phyloP scores from a whole-genome alignment of 192 early-diverging fungal genomes.

The Coemansia sp. region DNA sequence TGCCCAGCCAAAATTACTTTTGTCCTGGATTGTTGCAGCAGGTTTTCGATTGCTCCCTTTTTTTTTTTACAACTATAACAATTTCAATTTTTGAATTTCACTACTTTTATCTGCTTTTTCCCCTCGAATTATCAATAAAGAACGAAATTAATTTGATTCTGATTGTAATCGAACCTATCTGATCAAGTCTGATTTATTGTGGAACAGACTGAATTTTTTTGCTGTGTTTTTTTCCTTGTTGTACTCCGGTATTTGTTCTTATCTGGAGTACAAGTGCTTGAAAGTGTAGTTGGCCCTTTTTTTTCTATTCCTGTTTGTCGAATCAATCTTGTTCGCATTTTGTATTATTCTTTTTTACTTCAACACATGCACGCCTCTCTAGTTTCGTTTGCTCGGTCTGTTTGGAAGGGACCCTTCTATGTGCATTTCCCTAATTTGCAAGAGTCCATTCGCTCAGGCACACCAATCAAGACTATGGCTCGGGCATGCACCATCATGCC shows the following conservation, averaged over 20 bases:
- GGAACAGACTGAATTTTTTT: not conserved
- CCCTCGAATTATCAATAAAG: not conserved
- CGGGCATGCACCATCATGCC: conserved; percentile 89
- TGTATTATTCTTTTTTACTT: not conserved
- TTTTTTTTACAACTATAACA: not conserved
- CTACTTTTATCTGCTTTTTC: not conserved
- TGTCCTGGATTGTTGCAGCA: not conserved
- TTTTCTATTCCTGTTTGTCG: not conserved
- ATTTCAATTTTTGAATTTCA: not conserved
- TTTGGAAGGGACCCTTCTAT: conserved; percentile 67
- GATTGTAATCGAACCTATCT: no score
- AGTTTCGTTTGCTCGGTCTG: conserved; percentile 57
- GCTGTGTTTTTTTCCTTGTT: not conserved
- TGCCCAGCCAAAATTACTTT: conserved; percentile 12
- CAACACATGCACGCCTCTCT: conserved; percentile 23
- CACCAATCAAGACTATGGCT: conserved; percentile 72
- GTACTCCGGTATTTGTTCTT: not conserved
- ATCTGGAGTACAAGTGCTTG: not conserved
- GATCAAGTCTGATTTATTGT: not conserved
- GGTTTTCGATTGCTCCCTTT: not conserved
- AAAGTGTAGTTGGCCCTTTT: no score
- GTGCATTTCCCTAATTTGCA: conserved; percentile 63
- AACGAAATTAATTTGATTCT: not conserved
- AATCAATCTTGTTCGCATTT: not conserved
- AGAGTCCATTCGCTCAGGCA: conserved; percentile 62